Percentiles rank a stretch among this genome's conserved stretches.
Conservation (phyloP, 2,329 filamentous ascomycete species). For the Gnomoniopsis smithogilvyi region DNA sequence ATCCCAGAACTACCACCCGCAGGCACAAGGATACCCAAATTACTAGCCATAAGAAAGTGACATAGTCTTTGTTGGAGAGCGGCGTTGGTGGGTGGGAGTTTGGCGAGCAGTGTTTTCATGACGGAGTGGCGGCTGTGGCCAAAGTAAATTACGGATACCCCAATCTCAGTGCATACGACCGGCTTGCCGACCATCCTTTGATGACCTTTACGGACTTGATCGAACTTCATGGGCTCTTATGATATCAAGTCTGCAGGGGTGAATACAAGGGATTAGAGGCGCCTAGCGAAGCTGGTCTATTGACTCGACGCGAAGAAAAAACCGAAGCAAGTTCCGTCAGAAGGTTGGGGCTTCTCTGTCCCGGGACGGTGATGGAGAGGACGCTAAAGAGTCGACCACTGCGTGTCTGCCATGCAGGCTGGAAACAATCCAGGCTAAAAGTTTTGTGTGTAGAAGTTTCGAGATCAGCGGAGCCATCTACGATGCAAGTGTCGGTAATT, state of each 20-base stretch:
- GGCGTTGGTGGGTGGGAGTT: background rate
- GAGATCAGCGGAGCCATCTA: background rate
- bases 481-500: background rate
- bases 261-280: background rate
- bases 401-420: background rate
- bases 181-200: background rate
- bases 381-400: background rate
- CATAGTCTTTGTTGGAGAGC: background rate
- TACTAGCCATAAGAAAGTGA: background rate
- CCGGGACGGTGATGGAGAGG: background rate
- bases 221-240: background rate
- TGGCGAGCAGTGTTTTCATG: background rate
- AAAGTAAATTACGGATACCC: background rate
- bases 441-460: background rate
- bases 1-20: slow-evolving; percentile 30
- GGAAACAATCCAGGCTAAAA: background rate
- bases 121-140: background rate
- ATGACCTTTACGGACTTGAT: background rate
- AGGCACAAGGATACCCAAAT: background rate
- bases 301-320: background rate
- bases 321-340: background rate
- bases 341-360: too few relatives aligned
- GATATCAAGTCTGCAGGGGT: background rate
- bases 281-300: background rate
- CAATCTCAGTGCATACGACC: background rate